Base-by-base conservation (phyloP, 345 rosid species). In the Durio zibethinus region DNA sequence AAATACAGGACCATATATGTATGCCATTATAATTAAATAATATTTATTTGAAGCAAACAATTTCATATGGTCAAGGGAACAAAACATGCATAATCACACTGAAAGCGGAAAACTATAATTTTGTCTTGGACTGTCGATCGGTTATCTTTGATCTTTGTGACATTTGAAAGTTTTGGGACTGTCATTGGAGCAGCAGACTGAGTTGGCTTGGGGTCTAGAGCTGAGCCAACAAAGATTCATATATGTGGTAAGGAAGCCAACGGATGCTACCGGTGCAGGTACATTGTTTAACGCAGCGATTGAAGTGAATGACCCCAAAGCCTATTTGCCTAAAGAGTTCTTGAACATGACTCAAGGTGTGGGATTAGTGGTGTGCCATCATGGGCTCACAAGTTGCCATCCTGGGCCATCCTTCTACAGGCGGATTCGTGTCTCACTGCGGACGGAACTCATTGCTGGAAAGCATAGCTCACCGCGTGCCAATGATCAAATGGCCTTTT, bases 381-480 rank as follows among this genome's bases (percentile, higher is more conserved):
- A 4, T 88, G 89, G 89, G 82, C 83, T 15, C 88, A 21, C 89
- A 85, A 64, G 67, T 23, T 70, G 82, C 84, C 43, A 79, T 86
- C 31, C 80, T 88, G 62, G 12, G 70, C 74, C 89, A 88, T 38
- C 82, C 79, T 15, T 72, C 88, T 0, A 43, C 76, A 0, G 85
- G 86, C 0, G 91, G 85, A 9, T 88, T 88, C 62, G 10, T 88
- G 21, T 80, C 89, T 7, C 90, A 84, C 31, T 84, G 89, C 40
- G 90, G 90, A 14, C 84, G 89, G 87, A 84, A 84, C 77, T 88
- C 89, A 1, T 20, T 77, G 0, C 20, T 86, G 38, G 89, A 88
- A 74, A 81, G 87, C 73, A 62, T 86, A 6, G 42, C 73, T 1
- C 67, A 73, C 23, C 87, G 90, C 9, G 76, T 87, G 43, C 89